These are phyloP conservation scores for Radiomyces spectabilis DNA, from an alignment of 192 early-diverging fungal species.

Conservation along the genomic window DNA sequence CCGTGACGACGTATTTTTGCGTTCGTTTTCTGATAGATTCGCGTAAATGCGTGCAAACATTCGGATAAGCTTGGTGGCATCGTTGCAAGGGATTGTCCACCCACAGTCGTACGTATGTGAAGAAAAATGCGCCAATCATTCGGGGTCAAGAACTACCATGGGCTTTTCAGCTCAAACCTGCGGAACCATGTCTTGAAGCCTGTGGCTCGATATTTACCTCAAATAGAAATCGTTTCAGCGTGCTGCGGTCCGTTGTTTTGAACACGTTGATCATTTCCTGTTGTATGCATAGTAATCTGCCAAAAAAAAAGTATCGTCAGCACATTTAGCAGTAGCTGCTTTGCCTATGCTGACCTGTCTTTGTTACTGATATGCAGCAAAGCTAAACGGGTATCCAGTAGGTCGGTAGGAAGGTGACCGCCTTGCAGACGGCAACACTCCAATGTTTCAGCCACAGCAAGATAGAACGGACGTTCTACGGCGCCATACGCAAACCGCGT, in stretches of 20 bases:
- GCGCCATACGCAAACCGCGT: too few species aligned
- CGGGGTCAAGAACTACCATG: neutral
- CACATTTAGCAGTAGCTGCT: too few species aligned
- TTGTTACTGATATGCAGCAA: neutral
- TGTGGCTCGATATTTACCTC: neutral
- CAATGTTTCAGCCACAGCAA: neutral
- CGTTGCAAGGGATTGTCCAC: neutral
- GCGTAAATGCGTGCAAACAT: constrained; percentile 12
- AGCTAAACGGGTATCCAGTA: neutral
- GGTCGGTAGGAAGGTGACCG: neutral
- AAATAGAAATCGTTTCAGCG: neutral
- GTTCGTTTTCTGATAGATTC: constrained; percentile 3
- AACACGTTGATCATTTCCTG: neutral
- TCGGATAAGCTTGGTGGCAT: constrained; percentile 11
- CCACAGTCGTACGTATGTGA: neutral
- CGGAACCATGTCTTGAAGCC: too few species aligned
- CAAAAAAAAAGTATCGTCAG: neutral
- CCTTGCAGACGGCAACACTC: neutral
- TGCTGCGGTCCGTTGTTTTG: neutral
- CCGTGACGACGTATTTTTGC: neutral
- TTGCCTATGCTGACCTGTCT: neutral
- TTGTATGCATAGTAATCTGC: neutral
- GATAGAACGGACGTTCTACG: neutral
- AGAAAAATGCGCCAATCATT: neutral
- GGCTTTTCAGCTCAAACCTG: too few species aligned